These are phyloP conservation scores for Verticillium dahliae DNA, from an alignment of 2,329 filamentous ascomycete species.

Conservation along the genomic window DNA sequence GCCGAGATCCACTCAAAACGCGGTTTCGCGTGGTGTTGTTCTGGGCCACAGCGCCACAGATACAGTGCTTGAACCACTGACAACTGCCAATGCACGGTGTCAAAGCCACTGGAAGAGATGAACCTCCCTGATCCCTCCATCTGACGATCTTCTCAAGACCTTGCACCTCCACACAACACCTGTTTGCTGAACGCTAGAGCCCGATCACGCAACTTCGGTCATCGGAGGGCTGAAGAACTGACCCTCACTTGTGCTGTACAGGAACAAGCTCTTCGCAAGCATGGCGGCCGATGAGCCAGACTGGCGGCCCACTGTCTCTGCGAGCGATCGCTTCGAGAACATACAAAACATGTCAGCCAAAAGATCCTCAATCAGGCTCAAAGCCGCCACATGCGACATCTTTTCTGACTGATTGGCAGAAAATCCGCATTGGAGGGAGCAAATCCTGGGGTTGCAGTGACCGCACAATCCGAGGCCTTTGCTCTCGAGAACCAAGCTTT, in stretches of 20 bases:
- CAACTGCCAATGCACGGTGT: neutral
- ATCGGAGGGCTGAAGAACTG: too few relatives aligned
- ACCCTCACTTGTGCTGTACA: neutral
- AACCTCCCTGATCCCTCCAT: too few relatives aligned
- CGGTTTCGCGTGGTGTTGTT: neutral
- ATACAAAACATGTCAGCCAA: slow-evolving; percentile 54
- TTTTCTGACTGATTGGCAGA: neutral
- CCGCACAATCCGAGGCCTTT: slow-evolving; percentile 12
- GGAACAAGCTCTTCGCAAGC: neutral
- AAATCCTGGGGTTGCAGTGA: slow-evolving; percentile 1
- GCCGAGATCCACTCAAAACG: neutral
- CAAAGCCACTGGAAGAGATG: too few relatives aligned
- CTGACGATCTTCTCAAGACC: too few relatives aligned
- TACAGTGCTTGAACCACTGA: neutral
- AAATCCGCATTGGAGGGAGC: slow-evolving; percentile 8
- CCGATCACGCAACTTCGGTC: too few relatives aligned
- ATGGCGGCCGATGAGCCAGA: slow-evolving; percentile 14
- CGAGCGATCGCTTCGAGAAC: slow-evolving; percentile 54
- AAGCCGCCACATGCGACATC: neutral
- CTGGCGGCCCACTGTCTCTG: slow-evolving; percentile 49
- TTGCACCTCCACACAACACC: too few relatives aligned
- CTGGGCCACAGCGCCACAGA: neutral
- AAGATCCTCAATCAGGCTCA: neutral
- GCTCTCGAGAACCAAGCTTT: slow-evolving; percentile 11
- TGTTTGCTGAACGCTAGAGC: too few relatives aligned